Percentiles rank a stretch among this genome's conserved stretches.
Evolutionary conservation across 371 early-diverging fungal species (phyloP).

Genomic region (Batrachochytrium dendrobatidis): DNA sequence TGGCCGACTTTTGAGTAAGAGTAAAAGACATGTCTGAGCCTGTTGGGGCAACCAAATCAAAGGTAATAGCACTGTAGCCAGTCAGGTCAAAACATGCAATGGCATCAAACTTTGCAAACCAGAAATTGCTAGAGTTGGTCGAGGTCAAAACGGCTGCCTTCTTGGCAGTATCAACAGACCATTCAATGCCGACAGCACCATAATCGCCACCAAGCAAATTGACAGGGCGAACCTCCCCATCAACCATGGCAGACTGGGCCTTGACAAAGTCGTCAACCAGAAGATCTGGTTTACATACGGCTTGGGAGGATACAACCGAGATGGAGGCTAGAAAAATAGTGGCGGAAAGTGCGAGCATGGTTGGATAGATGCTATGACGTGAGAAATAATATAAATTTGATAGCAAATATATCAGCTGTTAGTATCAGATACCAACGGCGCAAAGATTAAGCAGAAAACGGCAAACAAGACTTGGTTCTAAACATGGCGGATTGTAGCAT

Average conservation of each 20-base stretch:
- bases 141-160: slow-evolving; percentile 1
- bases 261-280: slow-evolving; percentile 27
- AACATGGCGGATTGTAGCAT: too few relatives aligned
- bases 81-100: slow-evolving; percentile 17
- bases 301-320: too few relatives aligned
- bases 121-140: slow-evolving; percentile 13
- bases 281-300: slow-evolving; percentile 18
- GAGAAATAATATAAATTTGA: too few relatives aligned
- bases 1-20: slow-evolving; percentile 24
- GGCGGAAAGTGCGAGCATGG: too few relatives aligned
- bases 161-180: background rate
- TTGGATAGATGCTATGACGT: too few relatives aligned
- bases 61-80: slow-evolving; percentile 10
- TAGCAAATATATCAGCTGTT: too few relatives aligned
- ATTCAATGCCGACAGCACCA: slow-evolving; percentile 11
- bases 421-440: too few relatives aligned
- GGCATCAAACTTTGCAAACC: slow-evolving; percentile 14
- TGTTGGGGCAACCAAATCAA: slow-evolving; percentile 26
- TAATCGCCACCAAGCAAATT: slow-evolving; percentile 27
- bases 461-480: too few relatives aligned
- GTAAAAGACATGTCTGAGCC: slow-evolving; percentile 27
- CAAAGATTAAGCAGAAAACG: too few relatives aligned
- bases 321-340: too few relatives aligned
- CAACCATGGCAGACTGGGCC: background rate
- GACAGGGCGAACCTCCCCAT: slow-evolving; percentile 8